Evolutionary conservation across 805 yeast species (phyloP), one percentile per base, ranked within the genome.

Genomic region (Myxozyma mucilagina): DNA sequence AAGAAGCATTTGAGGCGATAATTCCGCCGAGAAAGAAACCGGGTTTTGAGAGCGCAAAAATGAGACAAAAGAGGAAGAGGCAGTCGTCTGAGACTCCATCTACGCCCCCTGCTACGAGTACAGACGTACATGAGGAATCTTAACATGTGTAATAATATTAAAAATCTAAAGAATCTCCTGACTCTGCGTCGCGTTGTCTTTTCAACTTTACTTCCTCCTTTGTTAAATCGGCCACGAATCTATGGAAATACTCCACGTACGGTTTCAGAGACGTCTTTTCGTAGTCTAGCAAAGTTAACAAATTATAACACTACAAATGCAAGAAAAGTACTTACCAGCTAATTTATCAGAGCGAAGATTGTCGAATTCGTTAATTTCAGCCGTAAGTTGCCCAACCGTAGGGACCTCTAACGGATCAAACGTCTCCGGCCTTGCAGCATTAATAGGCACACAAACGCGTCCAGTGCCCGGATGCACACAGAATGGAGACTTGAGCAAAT

Each of bases 401-500:
- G 98, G 98, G 1, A 96, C 92, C 11, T 77, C 78, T 65, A 82
- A 81, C 1, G 97, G 97, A 68, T 87, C 84, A 70, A 93, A 94
- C 3, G 84, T 84, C 16, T 68, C 70, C 20, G 68, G 60, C 43
- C 75, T 71, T 3, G 64, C 71, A 0, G 74, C 63, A 55, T 73
- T 76, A 49, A 81, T 72, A 0, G 98, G 97, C 7, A 94, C 97
- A 82, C 98, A 94, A 2, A 94, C 89, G 31, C 70, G 69, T 10
- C 65, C 64, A 0, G 99, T 94, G 1, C 90, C 86, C 1, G 99
- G 99, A 73, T 94, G 99, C 47, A 94, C 86, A 77, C 98, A 93
- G 73, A 94, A 94, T 16, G 99, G 99, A 1, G 97, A 89, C 72
- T 94, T 94, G 69, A 94, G 81, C 75, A 94, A 85, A 78, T 94